Evolutionary conservation across 176 grass and related monocot genomes (phyloP), one percentile per base, ranked within the genome.

Genomic region (Tillandsia fasciculata): DNA sequence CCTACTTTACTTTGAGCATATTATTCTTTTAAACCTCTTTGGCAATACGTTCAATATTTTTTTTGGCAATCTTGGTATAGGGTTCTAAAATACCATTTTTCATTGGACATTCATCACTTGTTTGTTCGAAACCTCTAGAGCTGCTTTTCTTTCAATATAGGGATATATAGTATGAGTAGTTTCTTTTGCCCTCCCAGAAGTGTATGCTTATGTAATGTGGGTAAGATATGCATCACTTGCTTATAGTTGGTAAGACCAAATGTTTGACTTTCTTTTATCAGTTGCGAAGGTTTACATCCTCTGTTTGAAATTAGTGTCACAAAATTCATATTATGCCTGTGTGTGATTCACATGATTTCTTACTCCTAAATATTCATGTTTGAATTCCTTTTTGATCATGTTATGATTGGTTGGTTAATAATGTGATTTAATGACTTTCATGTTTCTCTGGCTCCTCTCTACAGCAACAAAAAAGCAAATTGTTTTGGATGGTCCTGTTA

Each of bases 401-500:
- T 42, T 42, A 42, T 42, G 33, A 42, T 42, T 42, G 33, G 33
- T 42, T 42, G 3, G 33, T 42, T 42, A 61, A 18, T 15, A 61
- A 61, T 20, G 22, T 61, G 56, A 18, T 61, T 61, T 61, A 50
- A 22, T 13, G 23, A 22, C 14, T 57, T 71, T 79, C 66, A 69
- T 48, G 42, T 71, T 67, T 70, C 29, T 64, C 33, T 50, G 70
- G 12, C 11, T 71, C 57, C 52, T 49, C 33, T 27, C 52, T 56
- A 66, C 76, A 97, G 93, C 87, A 59, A 47, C 63, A 64, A 92
- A 87, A 73, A 90, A 78, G 71, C 89, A 97, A 77, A 97, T 97
- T 72, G 75, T 97, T 27, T 84, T 97, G 65, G 93, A 92, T 90
- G 93, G 93, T 57, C 93, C 89, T 10, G 77, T 86, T 51, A 90